A percentile compares a stretch with the other conserved stretches of the same genome.
phyloP scores from a whole-genome alignment of 2,329 filamentous ascomycete species.

The Curvularia sp. region DNA sequence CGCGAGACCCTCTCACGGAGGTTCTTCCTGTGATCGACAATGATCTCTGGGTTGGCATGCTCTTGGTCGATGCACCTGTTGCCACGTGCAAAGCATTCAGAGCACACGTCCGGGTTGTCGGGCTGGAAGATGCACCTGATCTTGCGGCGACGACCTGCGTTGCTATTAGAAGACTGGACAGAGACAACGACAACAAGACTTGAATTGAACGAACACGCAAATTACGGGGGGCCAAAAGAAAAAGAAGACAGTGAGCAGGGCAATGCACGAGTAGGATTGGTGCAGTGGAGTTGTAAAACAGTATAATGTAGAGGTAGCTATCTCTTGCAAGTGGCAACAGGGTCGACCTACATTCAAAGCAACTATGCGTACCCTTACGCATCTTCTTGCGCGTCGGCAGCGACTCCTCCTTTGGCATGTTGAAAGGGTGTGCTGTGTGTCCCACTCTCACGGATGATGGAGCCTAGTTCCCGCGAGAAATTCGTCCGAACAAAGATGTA shows the following conservation, averaged over 20 bases:
- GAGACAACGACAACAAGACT: neutral
- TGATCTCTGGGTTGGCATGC: conserved; percentile 49
- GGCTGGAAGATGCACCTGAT: conserved; percentile 56
- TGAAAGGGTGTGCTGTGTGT: conserved; percentile 22
- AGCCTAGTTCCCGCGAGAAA: conserved; percentile 20
- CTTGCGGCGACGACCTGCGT: conserved; percentile 57
- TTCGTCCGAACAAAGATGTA: conserved; percentile 30
- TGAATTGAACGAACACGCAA: neutral
- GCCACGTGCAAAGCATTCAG: conserved; percentile 55
- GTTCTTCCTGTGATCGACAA: conserved; percentile 54
- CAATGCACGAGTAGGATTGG: conserved; percentile 10
- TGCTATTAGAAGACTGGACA: conserved; percentile 29
- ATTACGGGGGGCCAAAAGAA: neutral
- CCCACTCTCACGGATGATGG: conserved; percentile 11
- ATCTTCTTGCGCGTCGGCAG: conserved; percentile 51
- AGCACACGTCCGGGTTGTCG: conserved; percentile 52
- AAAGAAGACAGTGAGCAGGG: conserved; percentile 9
- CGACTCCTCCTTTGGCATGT: conserved; percentile 48
- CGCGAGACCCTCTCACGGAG: conserved; percentile 53
- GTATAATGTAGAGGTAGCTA: conserved; percentile 10
- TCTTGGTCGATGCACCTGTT: conserved; percentile 57
- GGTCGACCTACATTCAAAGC: conserved; percentile 53
- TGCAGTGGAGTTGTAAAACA: conserved; percentile 8
- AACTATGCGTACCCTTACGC: conserved; percentile 54
- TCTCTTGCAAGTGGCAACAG: conserved; percentile 9